Evolutionary conservation across 2,329 filamentous ascomycete genomes (phyloP), one percentile per base, ranked within the genome.

Genomic region (Fusarium lyarnte): DNA sequence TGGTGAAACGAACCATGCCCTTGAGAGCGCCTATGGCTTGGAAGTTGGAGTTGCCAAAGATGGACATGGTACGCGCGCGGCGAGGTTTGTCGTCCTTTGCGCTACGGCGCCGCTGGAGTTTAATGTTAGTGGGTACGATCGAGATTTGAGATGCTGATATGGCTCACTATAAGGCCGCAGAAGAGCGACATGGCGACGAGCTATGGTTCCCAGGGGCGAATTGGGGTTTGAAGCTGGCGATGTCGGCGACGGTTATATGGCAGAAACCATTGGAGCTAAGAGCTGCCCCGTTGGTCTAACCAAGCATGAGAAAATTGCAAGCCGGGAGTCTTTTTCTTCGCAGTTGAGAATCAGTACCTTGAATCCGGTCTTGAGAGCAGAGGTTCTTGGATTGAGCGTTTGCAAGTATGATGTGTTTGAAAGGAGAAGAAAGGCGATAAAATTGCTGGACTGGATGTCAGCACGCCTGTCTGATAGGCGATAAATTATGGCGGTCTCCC

Each of bases 11-110:
- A 36, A 84, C 77, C 76, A 84, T 78, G 16, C 75, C 74, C 41
- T 74, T 74, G 35, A 84, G 71, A n/a, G 76, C 69, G 29, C 63
- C 52, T 27, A 77, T 74, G 29, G 80, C 77, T 29, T 77, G 66
- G 49, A 74, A 64, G 49, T 83, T 82, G 29, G 80, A 78, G 62
- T 79, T 80, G 53, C 79, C 82, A 58, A 83, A 82, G 62, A 84
- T 80, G 59, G 82, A 83, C 73, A 84, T 79, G 39, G 82, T 84
- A 27, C 78, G 80, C 46, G 76, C 67, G 31, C 82, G 82, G 46
- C 74, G 72, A 47, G 76, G 80, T 42, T 74, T 72, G 31, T 77
- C 70, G 42, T 52, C 58, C 42, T 58, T 69, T 55, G 47, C 55
- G 35, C 58, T 63, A 23, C 53, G 60, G 39, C 65, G 71, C 55